These are phyloP conservation scores for Raffaelea albimanens DNA, from an alignment of 2,329 filamentous ascomycete genomes.

Conservation along the genomic window DNA sequence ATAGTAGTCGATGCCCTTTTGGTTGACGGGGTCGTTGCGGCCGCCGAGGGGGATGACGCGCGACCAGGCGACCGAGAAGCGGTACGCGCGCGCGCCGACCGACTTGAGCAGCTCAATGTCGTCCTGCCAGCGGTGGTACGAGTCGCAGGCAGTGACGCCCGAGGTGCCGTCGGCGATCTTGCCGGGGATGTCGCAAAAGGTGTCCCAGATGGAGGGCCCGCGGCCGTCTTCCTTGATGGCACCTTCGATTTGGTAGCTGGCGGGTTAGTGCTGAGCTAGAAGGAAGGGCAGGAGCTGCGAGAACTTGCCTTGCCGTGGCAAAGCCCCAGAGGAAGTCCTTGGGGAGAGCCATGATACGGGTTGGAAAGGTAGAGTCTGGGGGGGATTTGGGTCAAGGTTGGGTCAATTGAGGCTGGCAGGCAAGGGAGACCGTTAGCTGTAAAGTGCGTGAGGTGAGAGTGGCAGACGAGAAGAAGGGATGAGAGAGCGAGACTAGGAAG, in stretches of 20 bases:
- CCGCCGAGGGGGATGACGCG: slow-evolving; percentile 81
- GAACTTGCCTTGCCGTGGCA: slow-evolving; percentile 61
- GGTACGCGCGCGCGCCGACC: slow-evolving; percentile 65
- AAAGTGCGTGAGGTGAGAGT: too few species aligned
- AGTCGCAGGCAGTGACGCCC: slow-evolving; percentile 75
- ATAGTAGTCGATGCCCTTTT: slow-evolving; percentile 69
- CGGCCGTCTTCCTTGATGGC: slow-evolving; percentile 65
- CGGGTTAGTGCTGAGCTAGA: neutral
- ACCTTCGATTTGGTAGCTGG: slow-evolving; percentile 82
- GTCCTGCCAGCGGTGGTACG: slow-evolving; percentile 68
- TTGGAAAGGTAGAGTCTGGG: neutral
- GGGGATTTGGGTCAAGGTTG: too few species aligned
- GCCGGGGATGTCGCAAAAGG: slow-evolving; percentile 70
- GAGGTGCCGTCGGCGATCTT: slow-evolving; percentile 73
- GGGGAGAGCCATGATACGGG: slow-evolving; percentile 44
- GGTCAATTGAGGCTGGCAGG: too few species aligned
- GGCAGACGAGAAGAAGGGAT: too few species aligned
- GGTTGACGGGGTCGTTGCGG: slow-evolving; percentile 71
- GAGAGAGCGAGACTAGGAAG: too few species aligned
- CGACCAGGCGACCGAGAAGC: slow-evolving; percentile 79
- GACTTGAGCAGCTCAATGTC: slow-evolving; percentile 71
- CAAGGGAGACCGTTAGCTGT: too few species aligned
- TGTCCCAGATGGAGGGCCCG: slow-evolving; percentile 79
- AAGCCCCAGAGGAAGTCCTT: slow-evolving; percentile 72
- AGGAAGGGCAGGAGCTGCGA: neutral